A percentile compares a stretch with the other conserved stretches of the same genome.
phyloP scores from a whole-genome alignment of 805 yeast genomes.

The Brettanomyces anomalus region DNA sequence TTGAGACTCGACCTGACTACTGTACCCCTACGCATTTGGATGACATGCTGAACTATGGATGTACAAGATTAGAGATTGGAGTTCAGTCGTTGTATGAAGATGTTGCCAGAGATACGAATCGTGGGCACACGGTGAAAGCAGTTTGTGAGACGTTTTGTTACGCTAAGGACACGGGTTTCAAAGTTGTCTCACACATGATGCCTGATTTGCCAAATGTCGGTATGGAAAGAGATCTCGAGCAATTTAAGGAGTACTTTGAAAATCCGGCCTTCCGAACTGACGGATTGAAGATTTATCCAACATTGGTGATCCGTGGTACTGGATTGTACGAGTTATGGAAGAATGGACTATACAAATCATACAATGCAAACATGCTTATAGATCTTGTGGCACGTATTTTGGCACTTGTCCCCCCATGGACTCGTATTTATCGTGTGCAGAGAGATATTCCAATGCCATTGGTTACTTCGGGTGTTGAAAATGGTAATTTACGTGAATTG shows the following conservation, averaged over 20 bases:
- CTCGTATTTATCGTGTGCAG: slow-evolving; percentile 95
- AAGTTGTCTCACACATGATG: slow-evolving; percentile 98
- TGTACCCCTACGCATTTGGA: slow-evolving; percentile 92
- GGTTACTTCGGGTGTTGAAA: slow-evolving; percentile 95
- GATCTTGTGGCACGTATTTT: slow-evolving; percentile 93
- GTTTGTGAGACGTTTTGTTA: slow-evolving; percentile 93
- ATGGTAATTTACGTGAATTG: slow-evolving; percentile 90
- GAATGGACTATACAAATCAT: slow-evolving; percentile 87
- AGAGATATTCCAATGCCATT: slow-evolving; percentile 99
- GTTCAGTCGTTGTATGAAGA: slow-evolving; percentile 97
- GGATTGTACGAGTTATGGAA: slow-evolving; percentile 97
- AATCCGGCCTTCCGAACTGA: slow-evolving; percentile 96
- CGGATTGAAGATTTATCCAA: slow-evolving; percentile 92
- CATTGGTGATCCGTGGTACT: slow-evolving; percentile 93
- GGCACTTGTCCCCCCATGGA: slow-evolving; percentile 98
- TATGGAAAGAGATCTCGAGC: slow-evolving; percentile 95
- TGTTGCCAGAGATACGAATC: slow-evolving; percentile 95
- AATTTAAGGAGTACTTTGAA: slow-evolving; percentile 92
- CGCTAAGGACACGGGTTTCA: slow-evolving; percentile 98
- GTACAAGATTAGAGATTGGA: slow-evolving; percentile 94
- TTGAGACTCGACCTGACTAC: slow-evolving; percentile 97
- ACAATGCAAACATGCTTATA: slow-evolving; percentile 87
- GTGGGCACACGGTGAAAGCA: slow-evolving; percentile 95
- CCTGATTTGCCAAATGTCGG: slow-evolving; percentile 98
- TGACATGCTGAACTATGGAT: slow-evolving; percentile 94